These are phyloP conservation scores for Maudiozyma barnettii DNA, from an alignment of 805 yeast species.

Conservation along the genomic window DNA sequence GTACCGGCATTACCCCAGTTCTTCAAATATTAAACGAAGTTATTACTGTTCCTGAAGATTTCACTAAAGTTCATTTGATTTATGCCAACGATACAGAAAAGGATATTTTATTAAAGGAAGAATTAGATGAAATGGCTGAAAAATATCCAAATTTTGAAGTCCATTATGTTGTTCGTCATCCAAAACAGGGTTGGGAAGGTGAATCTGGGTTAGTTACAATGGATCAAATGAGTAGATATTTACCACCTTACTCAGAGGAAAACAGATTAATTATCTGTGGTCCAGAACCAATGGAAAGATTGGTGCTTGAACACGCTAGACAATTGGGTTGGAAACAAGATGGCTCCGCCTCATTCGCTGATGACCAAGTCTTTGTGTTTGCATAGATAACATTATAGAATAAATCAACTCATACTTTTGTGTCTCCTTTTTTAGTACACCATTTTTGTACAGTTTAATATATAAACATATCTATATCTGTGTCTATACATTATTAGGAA, in stretches of 20 bases:
- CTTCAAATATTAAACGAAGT: constrained; percentile 66
- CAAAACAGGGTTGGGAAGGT: constrained; percentile 47
- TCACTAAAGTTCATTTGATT: constrained; percentile 50
- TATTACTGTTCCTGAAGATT: constrained; percentile 59
- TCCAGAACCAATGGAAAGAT: constrained; percentile 57
- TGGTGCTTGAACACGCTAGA: constrained; percentile 39
- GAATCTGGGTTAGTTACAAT: constrained; percentile 50
- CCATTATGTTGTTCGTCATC: constrained; percentile 47
- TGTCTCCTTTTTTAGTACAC: neutral
- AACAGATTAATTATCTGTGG: constrained; percentile 65
- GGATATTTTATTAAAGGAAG: constrained; percentile 63
- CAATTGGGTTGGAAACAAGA: constrained; percentile 51
- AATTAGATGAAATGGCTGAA: constrained; percentile 57
- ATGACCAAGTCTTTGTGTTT: constrained; percentile 7
- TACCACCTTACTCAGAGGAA: constrained; percentile 42
- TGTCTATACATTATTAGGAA: too few relatives aligned
- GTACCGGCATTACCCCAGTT: constrained; percentile 86
- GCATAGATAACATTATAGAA: neutral
- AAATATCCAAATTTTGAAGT: constrained; percentile 56
- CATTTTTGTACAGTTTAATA: neutral
- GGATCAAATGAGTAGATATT: constrained; percentile 42
- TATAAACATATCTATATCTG: neutral
- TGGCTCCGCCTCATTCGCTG: neutral
- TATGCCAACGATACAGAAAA: constrained; percentile 70
- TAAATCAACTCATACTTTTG: neutral